Base-by-base conservation (phyloP, 208 protist species). In the Trypanosoma boissoni region DNA sequence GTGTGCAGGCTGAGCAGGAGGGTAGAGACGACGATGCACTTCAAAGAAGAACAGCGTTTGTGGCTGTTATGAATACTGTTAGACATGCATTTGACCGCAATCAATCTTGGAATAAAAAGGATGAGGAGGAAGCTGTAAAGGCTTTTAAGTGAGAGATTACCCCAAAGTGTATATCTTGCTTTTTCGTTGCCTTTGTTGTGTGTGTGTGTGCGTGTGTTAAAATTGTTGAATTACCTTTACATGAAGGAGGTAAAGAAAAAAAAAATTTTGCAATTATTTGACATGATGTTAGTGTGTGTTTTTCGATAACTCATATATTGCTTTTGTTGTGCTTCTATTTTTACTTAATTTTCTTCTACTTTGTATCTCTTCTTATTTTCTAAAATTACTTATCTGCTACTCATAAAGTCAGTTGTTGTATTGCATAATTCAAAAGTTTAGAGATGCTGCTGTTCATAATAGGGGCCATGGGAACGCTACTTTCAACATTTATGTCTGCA, bases 11-110 rank as follows among this genome's bases (percentile, higher is more conserved):
- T 12, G 81, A 91, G 60, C 83, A 90, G 43, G 76, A 88, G 23
- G 78, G 79, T 10, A 85, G 72, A n/a, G 88, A 95, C 59, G 79
- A 89, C 16, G 85, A 95, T 55, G 82, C 75, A 37, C 86, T 87
- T 43, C 64, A 80, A 44, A 83, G 88, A 18, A 74, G 85, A 28
- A 80, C 70, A 50, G 79, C 75, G 8, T 88, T 95, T 76, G 83
- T 91, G 7, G 53, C 60, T 9, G 68, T 92, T 27, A 88, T 91
- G 75, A 89, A 89, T 52, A 55, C 86, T n/a, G 73, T 88, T 9
- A 81, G 80, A 48, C 63, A 80, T 28, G 83, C 88, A 9, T 95
- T 91, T 72, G 67, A 86, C 43, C 68, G 83, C 6, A 72, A 92
- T 56, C 84, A 88, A 43, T 75, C 68, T 42, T 95, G 88, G 88